phyloP scores from a whole-genome alignment of 202 grass and related monocot genomes.

The Schoenoplectus tabernaemontani region DNA sequence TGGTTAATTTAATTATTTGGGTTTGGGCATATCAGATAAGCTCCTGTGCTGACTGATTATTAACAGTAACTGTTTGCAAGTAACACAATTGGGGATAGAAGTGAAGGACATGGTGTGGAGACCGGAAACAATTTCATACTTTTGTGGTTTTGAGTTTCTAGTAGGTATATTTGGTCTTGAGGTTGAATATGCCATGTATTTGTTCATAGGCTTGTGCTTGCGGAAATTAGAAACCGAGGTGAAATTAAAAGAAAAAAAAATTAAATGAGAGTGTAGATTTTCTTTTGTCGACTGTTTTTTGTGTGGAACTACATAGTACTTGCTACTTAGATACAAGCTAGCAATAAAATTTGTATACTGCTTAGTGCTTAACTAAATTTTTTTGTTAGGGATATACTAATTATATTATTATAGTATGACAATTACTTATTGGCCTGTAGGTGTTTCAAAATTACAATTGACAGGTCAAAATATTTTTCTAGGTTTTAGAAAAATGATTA shows the following conservation, averaged over 20 bases:
- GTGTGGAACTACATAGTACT: not conserved
- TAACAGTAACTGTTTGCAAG: conserved; percentile 9
- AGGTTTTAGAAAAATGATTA: too few relatives aligned
- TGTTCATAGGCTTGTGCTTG: conserved; percentile 16
- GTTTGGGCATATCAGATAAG: not conserved
- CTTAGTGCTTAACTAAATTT: not conserved
- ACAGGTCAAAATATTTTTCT: too few relatives aligned
- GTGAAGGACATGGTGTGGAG: not conserved
- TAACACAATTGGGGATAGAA: conserved; percentile 13
- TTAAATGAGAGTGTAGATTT: not conserved
- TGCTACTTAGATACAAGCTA: not conserved
- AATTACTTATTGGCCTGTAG: too few relatives aligned
- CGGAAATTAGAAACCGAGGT: conserved; percentile 20
- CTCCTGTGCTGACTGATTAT: not conserved
- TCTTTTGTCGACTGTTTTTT: not conserved
- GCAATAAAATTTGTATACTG: not conserved
- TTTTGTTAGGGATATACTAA: not conserved
- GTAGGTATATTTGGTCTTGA: conserved; percentile 14
- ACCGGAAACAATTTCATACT: not conserved
- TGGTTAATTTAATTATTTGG: conserved; percentile 6
- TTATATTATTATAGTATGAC: too few relatives aligned
- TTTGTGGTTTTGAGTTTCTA: not conserved
- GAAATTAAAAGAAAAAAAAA: not conserved
- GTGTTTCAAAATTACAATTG: too few relatives aligned
- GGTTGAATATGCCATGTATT: conserved; percentile 5